Evolutionary conservation across 768 basidiomycete species (phyloP), one percentile per base, ranked within the genome.

Genomic region (Sarcomyxa edulis): DNA sequence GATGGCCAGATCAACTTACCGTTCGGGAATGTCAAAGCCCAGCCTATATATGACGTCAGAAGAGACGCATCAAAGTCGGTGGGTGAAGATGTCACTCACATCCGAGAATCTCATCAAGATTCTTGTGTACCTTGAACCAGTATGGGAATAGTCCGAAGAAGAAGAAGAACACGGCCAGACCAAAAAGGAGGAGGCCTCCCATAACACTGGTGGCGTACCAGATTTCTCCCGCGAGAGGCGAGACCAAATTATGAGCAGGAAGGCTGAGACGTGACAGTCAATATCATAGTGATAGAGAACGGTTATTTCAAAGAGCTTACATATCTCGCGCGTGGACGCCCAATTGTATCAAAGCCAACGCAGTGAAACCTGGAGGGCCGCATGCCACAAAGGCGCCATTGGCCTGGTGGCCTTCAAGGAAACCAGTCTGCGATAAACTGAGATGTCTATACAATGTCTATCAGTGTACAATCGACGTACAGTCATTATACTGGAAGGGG

Each of bases 301-400:
- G 27, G 29, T 34, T 23, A 5, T 32, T 30, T 19, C 23, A 22
- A 23, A 36, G 14, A 23, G 34, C 58, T 47, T 35, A 71, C 70
- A 69, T 69, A 11, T 59, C 46, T 19, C 46, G 40, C 1, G 69
- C 62, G 3, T 54, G 49, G 16, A 50, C 54, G n/a, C 66, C 70
- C 12, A 73, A 60, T 34, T 66, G 66, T 44, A 73, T 62, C 22
- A 71, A 55, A 1, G 69, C 68, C 15, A 71, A 55, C 0, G 71
- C 69, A 4, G 69, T 73, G 48, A 73, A 73, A 2, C 70, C 69
- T 10, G 70, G 71, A 8, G 71, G 71, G 5, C 71, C 70, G 41
- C 64, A 65, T 21, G 65, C 68, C 23, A 73, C 62, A 46, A 73
- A 71, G 3, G 71, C 69, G 12, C 66, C 66, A 39, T 67, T 71